These are phyloP conservation scores for Baorangia bicolor DNA, from an alignment of 768 basidiomycete genomes.

Conservation along the genomic window DNA sequence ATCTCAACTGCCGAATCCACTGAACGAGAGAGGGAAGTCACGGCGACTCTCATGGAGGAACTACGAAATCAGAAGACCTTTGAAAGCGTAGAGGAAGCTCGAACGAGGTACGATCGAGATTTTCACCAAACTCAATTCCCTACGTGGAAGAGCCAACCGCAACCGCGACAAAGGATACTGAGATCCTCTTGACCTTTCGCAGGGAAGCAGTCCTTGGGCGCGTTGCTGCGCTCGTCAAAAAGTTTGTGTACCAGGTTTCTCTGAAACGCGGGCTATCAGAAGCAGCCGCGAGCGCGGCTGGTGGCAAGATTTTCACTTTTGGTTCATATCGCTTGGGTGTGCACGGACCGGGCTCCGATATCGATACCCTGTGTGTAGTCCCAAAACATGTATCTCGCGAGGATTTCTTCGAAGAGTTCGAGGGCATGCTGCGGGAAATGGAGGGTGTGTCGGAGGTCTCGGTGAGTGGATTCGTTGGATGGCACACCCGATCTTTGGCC, in stretches of 20 bases:
- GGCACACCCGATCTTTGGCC: not conserved
- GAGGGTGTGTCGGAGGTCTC: slow-evolving; percentile 88
- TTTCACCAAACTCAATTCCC: slow-evolving; percentile 4
- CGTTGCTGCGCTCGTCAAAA: slow-evolving; percentile 84
- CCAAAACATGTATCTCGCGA: slow-evolving; percentile 95
- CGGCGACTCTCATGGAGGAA: slow-evolving; percentile 85
- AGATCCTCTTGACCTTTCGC: slow-evolving; percentile 23
- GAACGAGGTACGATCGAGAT: slow-evolving; percentile 63
- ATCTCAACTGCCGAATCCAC: slow-evolving; percentile 77
- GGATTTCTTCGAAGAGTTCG: slow-evolving; percentile 93
- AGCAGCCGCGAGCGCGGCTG: slow-evolving; percentile 81
- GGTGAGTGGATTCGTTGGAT: slow-evolving; percentile 48
- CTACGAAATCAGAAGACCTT: slow-evolving; percentile 82
- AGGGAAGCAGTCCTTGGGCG: slow-evolving; percentile 94
- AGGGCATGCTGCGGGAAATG: slow-evolving; percentile 78
- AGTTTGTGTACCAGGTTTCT: slow-evolving; percentile 86
- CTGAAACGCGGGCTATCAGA: slow-evolving; percentile 83
- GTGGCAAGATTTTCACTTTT: slow-evolving; percentile 99
- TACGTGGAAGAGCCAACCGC: slow-evolving; percentile 1
- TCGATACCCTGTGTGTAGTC: slow-evolving; percentile 97
- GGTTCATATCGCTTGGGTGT: slow-evolving; percentile 98
- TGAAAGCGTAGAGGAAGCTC: slow-evolving; percentile 85
- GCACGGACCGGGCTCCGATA: slow-evolving; percentile 93
- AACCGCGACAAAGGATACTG: slow-evolving; percentile 14
- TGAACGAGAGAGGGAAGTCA: slow-evolving; percentile 80